A percentile compares a stretch with the other conserved stretches of the same genome.
Evolutionary conservation across 768 basidiomycete species (phyloP).

Genomic region (Cystofilobasidium macerans): DNA sequence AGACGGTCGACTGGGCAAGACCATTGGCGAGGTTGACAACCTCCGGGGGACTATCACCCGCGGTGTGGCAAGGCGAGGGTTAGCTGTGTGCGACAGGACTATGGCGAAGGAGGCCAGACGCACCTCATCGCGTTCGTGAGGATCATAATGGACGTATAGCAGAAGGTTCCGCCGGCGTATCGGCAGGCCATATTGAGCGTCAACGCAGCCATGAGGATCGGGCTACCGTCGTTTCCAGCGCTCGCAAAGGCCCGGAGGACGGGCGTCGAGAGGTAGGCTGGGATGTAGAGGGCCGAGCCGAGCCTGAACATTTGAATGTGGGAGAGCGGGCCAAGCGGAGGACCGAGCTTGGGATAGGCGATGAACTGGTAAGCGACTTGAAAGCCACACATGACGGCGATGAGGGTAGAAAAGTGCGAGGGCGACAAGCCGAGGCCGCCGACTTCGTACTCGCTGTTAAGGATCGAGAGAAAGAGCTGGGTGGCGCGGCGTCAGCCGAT

Average conservation of each 20-base stretch:
- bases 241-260: constrained; percentile 62
- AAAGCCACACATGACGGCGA: constrained; percentile 76
- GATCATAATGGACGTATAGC: constrained; percentile 66
- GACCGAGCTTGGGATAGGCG: constrained; percentile 39
- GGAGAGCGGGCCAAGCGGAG: constrained; percentile 38
- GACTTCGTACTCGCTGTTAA: constrained; percentile 45
- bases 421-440: constrained; percentile 90
- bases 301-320: constrained; percentile 40
- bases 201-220: constrained; percentile 57
- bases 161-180: constrained; percentile 40
- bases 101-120: neutral
- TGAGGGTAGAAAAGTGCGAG: constrained; percentile 82
- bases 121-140: constrained; percentile 62
- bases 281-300: constrained; percentile 66
- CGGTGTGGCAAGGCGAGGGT: too few relatives aligned
- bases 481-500: neutral
- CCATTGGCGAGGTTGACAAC: constrained; percentile 56
- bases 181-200: constrained; percentile 55
- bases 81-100: too few relatives aligned
- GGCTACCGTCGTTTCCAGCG: constrained; percentile 55
- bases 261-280: constrained; percentile 71
- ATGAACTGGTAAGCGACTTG: constrained; percentile 55
- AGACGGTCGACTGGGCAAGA: constrained; percentile 88
- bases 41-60: constrained; percentile 11
- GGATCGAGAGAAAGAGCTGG: constrained; percentile 25